phyloP scores from a whole-genome alignment of 129 eudicot genomes.

The Erigeron canadensis region DNA sequence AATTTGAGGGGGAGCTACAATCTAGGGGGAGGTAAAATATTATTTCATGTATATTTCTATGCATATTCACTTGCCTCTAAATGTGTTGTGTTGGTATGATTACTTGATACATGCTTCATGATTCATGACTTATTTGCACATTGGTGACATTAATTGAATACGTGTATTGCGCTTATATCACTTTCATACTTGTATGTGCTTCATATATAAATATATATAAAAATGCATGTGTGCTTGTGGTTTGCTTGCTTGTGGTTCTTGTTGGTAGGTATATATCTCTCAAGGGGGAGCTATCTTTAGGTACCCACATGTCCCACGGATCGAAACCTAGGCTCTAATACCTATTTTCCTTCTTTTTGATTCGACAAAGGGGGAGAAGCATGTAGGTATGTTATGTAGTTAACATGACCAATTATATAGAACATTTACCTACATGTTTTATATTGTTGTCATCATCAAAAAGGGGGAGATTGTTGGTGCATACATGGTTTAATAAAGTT shows the following conservation, averaged over 20 bases:
- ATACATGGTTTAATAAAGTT: too few species aligned
- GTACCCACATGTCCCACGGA: neutral
- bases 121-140: too few species aligned
- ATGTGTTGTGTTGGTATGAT: neutral
- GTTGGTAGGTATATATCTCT: too few species aligned
- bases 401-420: neutral
- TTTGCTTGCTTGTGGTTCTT: too few species aligned
- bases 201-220: too few species aligned
- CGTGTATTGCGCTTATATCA: too few species aligned
- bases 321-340: neutral
- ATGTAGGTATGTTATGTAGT: neutral
- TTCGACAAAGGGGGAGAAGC: neutral
- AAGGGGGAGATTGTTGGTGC: neutral
- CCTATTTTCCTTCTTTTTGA: neutral
- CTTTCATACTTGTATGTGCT: neutral
- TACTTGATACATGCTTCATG: neutral
- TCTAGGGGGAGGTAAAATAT: neutral
- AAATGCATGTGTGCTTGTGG: too few species aligned
- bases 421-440: neutral
- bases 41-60: neutral
- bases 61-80: neutral
- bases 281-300: neutral
- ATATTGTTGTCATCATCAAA: neutral
- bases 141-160: too few species aligned
- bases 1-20: neutral